Evolutionary conservation across 1,284 basidiomycete species (phyloP), one percentile per base, ranked within the genome.

Genomic region (Peniophora sp.): DNA sequence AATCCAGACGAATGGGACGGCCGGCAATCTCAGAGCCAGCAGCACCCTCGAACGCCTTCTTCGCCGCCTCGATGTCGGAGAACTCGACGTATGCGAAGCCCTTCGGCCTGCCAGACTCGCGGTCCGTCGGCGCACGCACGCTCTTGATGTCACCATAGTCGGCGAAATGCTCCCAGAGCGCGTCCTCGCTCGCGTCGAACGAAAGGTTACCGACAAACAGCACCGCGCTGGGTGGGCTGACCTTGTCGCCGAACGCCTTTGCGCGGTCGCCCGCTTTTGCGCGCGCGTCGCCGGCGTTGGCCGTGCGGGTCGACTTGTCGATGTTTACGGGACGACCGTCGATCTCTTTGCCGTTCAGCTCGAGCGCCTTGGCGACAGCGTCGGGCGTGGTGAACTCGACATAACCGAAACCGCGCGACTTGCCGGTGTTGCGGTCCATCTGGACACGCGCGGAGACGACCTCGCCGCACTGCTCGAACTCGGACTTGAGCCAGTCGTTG

Each of bases 71-170:
- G 48, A 92, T 65, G 57, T 88, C 83, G 56, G 83, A 82, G 68
- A 95, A 97, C 69, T 97, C 93, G 65, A 98, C 89, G 71, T 99
- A 99, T 45, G 86, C 97, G 69, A 96, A 99, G 62, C 97, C 97
- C 72, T 98, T 99, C 52, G 92, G 85, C 57, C 79, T 79, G 46
- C 92, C 94, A 3, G 88, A 81, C 52, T 99, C 97, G 54, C 90
- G 79, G 68, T 99, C 95, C 49, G 94, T 98, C 24, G 95, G 94
- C 51, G 99, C 72, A 56, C 95, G 82, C 47, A 99, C 92, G 59
- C 76, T 88, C 70, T 91, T 88, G 50, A 97, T 83, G 55, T 88
- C 84, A 48, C 95, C 95, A 65, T 85, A 88, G 64, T 94, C 92
- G 58, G 83, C 85, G 68, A 99, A 99, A 56, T 85, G 78, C 67